phyloP scores from a whole-genome alignment of 768 basidiomycete genomes.

The Cystofilobasidium ferigula region DNA sequence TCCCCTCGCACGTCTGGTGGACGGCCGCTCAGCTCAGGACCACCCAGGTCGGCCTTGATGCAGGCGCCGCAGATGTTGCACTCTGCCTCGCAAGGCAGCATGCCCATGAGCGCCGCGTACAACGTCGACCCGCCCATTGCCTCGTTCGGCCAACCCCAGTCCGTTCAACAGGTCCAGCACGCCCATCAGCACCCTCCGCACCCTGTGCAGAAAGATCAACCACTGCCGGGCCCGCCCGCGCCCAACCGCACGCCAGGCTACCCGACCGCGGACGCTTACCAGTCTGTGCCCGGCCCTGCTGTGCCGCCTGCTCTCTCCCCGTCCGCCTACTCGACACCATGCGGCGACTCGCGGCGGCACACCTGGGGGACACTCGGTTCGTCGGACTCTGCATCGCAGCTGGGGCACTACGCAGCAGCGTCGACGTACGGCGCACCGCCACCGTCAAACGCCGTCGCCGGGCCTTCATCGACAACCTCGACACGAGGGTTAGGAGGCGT shows the following conservation, averaged over 20 bases:
- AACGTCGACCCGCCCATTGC: background rate
- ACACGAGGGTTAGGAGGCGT: no score
- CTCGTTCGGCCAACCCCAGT: background rate
- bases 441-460: background rate
- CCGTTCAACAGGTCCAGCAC: no score
- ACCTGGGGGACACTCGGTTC: background rate
- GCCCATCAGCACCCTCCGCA: background rate
- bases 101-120: slow-evolving; percentile 2
- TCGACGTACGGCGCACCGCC: background rate
- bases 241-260: no score
- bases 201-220: background rate
- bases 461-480: background rate
- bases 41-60: slow-evolving; percentile 16
- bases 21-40: background rate
- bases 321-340: background rate
- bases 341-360: background rate
- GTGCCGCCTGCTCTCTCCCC: no score
- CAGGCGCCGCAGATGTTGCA: background rate
- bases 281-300: no score
- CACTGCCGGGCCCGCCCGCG: background rate
- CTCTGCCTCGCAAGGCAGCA: background rate
- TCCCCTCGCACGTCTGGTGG: background rate
- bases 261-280: no score
- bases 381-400: background rate
- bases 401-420: background rate